Conservation (phyloP, 2,329 filamentous ascomycete genomes). For the Colletotrichum abscissum region DNA sequence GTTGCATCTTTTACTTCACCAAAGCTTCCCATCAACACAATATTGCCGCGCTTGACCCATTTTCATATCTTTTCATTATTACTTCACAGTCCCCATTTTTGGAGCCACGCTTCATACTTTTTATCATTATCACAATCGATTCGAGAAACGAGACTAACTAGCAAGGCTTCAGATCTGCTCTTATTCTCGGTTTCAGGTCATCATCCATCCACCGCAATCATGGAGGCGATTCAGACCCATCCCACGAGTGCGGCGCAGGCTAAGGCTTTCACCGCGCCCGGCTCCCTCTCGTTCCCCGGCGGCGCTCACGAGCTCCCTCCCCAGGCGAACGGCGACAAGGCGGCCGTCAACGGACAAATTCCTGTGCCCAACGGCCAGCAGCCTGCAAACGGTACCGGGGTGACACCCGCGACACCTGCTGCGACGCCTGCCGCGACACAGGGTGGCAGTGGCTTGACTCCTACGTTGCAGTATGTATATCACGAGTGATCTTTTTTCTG, state of each 20-base stretch:
- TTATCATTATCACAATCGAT: neutral
- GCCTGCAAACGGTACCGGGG: constrained; percentile 77
- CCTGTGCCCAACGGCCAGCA: constrained; percentile 61
- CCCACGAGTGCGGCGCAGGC: constrained; percentile 92
- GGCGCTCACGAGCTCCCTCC: constrained; percentile 86
- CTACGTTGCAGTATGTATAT: constrained; percentile 95
- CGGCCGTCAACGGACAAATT: constrained; percentile 54
- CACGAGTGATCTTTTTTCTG: constrained; percentile 45
- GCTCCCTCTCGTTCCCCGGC: constrained; percentile 91
- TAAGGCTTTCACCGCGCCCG: constrained; percentile 93
- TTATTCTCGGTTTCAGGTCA: neutral
- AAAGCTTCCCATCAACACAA: neutral
- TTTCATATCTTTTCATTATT: neutral
- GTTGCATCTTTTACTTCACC: neutral
- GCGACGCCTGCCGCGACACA: constrained; percentile 88
- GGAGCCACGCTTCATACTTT: neutral
- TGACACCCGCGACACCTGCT: constrained; percentile 90
- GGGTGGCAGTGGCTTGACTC: constrained; percentile 89
- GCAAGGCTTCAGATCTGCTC: constrained; percentile 41
- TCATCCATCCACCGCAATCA: constrained; percentile 55
- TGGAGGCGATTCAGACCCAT: constrained; percentile 93
- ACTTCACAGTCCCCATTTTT: neutral
- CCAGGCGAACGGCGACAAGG: constrained; percentile 74
- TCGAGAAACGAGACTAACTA: neutral
- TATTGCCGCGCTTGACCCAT: neutral